A percentile compares a stretch with the other conserved stretches of the same genome.
Conservation (phyloP, 768 basidiomycete genomes). For the Agrocybe praecox region DNA sequence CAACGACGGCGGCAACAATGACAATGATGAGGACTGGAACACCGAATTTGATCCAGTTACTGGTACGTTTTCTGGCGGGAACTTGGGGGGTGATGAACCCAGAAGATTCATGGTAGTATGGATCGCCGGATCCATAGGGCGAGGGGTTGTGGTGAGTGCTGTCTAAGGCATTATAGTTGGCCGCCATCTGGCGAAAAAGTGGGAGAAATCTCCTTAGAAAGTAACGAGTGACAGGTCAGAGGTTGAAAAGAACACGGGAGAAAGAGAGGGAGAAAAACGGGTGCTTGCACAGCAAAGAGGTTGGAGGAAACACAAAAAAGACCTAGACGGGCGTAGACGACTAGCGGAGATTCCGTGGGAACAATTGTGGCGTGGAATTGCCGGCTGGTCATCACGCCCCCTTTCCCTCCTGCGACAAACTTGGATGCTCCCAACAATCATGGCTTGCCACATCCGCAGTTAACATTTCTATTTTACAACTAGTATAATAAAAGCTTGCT, state of each 20-base stretch:
- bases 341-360: constrained; percentile 12
- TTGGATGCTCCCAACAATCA: constrained; percentile 2
- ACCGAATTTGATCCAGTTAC: constrained; percentile 78
- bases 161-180: constrained; percentile 32
- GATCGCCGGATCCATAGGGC: constrained; percentile 55
- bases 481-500: background rate
- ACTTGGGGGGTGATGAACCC: constrained; percentile 63
- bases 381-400: constrained; percentile 4
- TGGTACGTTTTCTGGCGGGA: constrained; percentile 51
- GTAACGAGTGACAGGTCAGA: constrained; percentile 22
- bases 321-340: constrained; percentile 3
- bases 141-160: constrained; percentile 25
- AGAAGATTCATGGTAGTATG: constrained; percentile 69
- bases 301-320: constrained; percentile 7
- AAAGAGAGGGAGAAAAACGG: constrained; percentile 7
- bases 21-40: constrained; percentile 66
- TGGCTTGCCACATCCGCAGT: background rate
- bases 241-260: constrained; percentile 4
- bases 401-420: background rate
- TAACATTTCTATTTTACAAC: background rate
- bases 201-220: constrained; percentile 24
- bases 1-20: constrained; percentile 69
- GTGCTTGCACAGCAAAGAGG: constrained; percentile 4
- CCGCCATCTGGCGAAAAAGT: constrained; percentile 32
- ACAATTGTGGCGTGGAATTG: constrained; percentile 18